Conservation (phyloP, 495 filamentous ascomycete genomes). For the Talaromyces wortmannii region DNA sequence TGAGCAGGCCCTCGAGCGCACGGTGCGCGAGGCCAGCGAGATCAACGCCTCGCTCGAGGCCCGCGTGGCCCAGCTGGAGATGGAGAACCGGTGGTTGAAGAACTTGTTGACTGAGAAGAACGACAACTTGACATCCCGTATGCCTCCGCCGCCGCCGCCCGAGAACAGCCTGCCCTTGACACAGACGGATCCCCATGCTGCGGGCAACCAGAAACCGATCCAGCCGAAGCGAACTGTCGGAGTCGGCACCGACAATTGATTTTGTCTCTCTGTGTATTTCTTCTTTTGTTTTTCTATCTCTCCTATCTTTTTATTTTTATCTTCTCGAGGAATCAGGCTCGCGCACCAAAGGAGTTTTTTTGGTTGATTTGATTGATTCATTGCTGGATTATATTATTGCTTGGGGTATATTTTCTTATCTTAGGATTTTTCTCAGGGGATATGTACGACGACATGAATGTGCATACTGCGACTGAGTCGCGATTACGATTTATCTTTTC, state of each 20-base stretch:
- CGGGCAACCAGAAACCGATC: neutral
- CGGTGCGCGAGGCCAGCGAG: conserved; percentile 82
- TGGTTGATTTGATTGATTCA: too few relatives aligned
- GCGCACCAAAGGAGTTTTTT: too few relatives aligned
- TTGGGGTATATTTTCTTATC: neutral
- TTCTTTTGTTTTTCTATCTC: neutral
- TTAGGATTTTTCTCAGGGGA: neutral
- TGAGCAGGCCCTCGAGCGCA: conserved; percentile 83
- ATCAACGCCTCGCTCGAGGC: conserved; percentile 74
- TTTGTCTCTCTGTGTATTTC: neutral
- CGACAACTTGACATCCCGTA: conserved; percentile 17
- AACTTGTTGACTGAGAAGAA: conserved; percentile 92
- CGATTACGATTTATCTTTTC: neutral
- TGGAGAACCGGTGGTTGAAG: conserved; percentile 96
- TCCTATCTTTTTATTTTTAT: neutral
- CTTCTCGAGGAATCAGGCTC: neutral
- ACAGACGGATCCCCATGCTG: neutral
- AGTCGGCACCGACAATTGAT: neutral
- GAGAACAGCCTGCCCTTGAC: neutral
- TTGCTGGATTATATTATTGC: neutral
- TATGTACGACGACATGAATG: neutral
- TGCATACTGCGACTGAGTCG: neutral
- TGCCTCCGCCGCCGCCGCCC: conserved; percentile 2
- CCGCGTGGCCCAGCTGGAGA: conserved; percentile 77
- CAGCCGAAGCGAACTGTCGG: conserved; percentile 5